Evolutionary conservation across 2,329 filamentous ascomycete genomes (phyloP), one percentile per base, ranked within the genome.

Genomic region (Aspergillus luchuensis): DNA sequence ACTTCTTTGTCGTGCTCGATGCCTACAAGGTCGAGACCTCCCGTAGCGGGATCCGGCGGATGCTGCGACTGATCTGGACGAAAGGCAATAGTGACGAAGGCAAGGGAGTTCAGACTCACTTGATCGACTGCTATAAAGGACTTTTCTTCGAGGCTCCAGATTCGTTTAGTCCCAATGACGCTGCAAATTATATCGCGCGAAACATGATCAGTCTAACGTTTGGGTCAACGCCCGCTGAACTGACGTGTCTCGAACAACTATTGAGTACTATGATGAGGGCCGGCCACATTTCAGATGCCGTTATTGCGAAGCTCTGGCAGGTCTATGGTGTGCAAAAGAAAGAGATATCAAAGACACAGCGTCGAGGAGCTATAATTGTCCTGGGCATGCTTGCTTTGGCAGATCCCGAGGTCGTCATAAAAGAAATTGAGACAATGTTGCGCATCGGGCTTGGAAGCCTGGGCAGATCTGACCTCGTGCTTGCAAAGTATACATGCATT

Each of bases 131-230:
- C 76, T 99, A 99, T 81, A 95, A 91, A 73, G 88, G 91, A 19
- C 85, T 99, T 0, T 99, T 98, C 78, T 99, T 99, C 70, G 92
- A 97, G 72, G 93, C 96, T 0, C 95, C 95, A 0, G 91, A 92
- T 62, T 88, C 88, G 4, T 97, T 97, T 78, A 91, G 85, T 60
- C 81, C 88, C 30, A 97, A 97, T 67, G 93, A 97, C 72, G 89
- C 93, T 2, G 93, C 95, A 51, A 97, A 96, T 75, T 99, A 96
- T 73, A 90, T 99, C 71, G 94, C 94, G 25, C 88, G 93, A 63
- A 99, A 98, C 78, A 99, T 99, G 94, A 98, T 98, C 77, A 97
- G 93, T 82, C 80, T 99, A 71, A 99, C 95, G 0, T 98, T 97
- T 75, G 94, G 93, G 28, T 93, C 94, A 1, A 96, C 94, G 0